phyloP scores from a whole-genome alignment of 2,329 filamentous ascomycete species.

The Penicillium nordicum region DNA sequence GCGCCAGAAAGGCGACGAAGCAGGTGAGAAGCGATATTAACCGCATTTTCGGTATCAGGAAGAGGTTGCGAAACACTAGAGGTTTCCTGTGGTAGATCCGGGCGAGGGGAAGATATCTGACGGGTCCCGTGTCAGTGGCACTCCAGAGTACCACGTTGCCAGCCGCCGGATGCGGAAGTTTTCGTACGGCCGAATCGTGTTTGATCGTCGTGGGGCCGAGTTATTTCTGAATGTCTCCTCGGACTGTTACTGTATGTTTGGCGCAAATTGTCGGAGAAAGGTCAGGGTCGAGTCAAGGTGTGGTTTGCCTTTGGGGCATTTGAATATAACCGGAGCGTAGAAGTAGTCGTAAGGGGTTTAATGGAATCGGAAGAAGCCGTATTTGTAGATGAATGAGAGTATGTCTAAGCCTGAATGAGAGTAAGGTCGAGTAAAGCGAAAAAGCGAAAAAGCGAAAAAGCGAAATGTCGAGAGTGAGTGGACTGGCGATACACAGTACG shows the following conservation, averaged over 20 bases:
- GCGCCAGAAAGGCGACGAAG: slow-evolving; percentile 41
- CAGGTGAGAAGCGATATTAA: slow-evolving; percentile 33
- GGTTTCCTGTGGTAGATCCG: slow-evolving; percentile 6
- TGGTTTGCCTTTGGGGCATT: slow-evolving; percentile 13
- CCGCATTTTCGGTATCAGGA: slow-evolving; percentile 26
- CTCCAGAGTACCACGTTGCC: slow-evolving; percentile 35
- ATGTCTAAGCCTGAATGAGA: slow-evolving; percentile 17
- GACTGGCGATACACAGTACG: slow-evolving; percentile 35
- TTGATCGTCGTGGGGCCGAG: slow-evolving; percentile 10
- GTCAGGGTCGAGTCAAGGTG: background rate
- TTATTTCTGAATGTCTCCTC: slow-evolving; percentile 5
- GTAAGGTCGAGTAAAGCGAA: slow-evolving; percentile 6
- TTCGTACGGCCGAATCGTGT: slow-evolving; percentile 14
- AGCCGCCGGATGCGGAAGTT: slow-evolving; percentile 36
- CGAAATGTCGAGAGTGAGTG: slow-evolving; percentile 26
- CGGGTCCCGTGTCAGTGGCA: slow-evolving; percentile 19
- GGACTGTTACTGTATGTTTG: slow-evolving; percentile 1
- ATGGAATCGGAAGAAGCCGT: slow-evolving; percentile 7
- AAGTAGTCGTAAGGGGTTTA: slow-evolving; percentile 2
- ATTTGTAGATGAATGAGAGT: slow-evolving; percentile 16
- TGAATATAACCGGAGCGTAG: slow-evolving; percentile 7
- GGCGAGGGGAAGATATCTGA: slow-evolving; percentile 15
- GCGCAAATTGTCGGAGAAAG: background rate
- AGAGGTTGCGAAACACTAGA: slow-evolving; percentile 4
- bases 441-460: slow-evolving; percentile 5